Evolutionary conservation across 2,329 filamentous ascomycete genomes (phyloP).

Genomic region (Aspergillus uvarum): DNA sequence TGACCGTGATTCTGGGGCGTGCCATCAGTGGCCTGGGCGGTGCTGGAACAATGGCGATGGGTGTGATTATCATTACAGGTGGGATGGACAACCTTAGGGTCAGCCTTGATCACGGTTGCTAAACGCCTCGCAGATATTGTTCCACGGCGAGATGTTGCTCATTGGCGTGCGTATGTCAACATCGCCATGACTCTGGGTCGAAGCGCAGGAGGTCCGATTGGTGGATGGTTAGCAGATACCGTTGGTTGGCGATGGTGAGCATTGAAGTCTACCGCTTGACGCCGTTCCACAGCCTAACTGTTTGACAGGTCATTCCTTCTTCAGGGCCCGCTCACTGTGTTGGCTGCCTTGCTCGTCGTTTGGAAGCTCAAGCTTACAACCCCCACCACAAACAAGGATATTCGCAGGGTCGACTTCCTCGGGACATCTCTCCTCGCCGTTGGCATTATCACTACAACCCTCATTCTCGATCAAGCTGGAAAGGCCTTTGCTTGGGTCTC

Average conservation of each 20-base stretch:
- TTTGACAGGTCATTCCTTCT: conserved; percentile 29
- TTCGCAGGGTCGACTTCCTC: conserved; percentile 59
- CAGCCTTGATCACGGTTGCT: not conserved
- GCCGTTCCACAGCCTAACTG: not conserved
- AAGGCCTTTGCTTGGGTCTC: conserved; percentile 39
- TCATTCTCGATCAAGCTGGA: conserved; percentile 53
- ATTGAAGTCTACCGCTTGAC: not conserved
- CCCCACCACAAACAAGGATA: conserved; percentile 25
- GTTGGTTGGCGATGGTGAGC: conserved; percentile 65
- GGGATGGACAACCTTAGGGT: not conserved
- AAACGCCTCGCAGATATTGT: conserved; percentile 43
- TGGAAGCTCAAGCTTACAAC: conserved; percentile 39
- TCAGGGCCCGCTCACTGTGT: conserved; percentile 27
- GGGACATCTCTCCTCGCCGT: conserved; percentile 52
- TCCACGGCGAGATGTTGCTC: conserved; percentile 49
- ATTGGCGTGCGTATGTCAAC: conserved; percentile 54
- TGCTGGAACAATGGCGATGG: conserved; percentile 46
- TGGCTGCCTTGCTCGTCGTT: conserved; percentile 43
- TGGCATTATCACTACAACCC: conserved; percentile 46
- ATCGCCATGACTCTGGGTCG: conserved; percentile 52
- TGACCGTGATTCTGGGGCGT: conserved; percentile 43
- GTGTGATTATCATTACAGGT: conserved; percentile 50
- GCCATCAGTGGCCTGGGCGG: conserved; percentile 46
- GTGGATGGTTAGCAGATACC: conserved; percentile 61
- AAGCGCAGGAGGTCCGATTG: conserved; percentile 55